Conservation (phyloP, 331 rosid species). For the Rosa hybrid region DNA sequence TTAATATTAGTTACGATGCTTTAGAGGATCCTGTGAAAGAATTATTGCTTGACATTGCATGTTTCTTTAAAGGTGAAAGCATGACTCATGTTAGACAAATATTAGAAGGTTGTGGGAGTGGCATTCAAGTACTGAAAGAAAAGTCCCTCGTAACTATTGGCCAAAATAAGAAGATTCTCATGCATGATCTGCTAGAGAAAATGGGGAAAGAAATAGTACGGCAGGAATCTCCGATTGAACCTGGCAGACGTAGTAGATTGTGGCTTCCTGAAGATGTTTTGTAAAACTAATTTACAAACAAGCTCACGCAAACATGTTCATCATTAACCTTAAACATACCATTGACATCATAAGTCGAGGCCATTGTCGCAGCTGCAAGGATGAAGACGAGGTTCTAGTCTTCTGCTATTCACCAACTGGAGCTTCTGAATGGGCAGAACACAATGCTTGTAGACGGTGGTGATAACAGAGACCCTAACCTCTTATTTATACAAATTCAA, state of each 20-base stretch:
- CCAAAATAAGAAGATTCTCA: background rate
- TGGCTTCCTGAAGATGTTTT: background rate
- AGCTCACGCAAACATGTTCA: too few relatives aligned
- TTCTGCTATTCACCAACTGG: too few relatives aligned
- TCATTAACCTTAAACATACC: too few relatives aligned
- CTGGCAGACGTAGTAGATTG: conserved; percentile 3
- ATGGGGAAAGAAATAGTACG: background rate
- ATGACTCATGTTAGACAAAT: background rate
- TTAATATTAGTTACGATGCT: background rate
- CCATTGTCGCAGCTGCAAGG: too few relatives aligned
- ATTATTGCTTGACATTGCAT: background rate
- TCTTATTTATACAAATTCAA: too few relatives aligned
- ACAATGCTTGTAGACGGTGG: too few relatives aligned
- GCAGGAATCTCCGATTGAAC: background rate
- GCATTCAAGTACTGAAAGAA: background rate
- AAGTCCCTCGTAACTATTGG: background rate
- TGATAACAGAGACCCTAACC: too few relatives aligned
- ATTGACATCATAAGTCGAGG: too few relatives aligned
- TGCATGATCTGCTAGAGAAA: background rate
- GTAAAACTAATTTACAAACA: too few relatives aligned
- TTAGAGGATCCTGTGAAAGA: background rate
- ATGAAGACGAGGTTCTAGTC: too few relatives aligned
- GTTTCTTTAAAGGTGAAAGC: background rate
- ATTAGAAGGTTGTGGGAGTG: background rate
- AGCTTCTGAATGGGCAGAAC: too few relatives aligned